Conservation (phyloP, 768 basidiomycete species). For the Panaeolus papilionaceus region DNA sequence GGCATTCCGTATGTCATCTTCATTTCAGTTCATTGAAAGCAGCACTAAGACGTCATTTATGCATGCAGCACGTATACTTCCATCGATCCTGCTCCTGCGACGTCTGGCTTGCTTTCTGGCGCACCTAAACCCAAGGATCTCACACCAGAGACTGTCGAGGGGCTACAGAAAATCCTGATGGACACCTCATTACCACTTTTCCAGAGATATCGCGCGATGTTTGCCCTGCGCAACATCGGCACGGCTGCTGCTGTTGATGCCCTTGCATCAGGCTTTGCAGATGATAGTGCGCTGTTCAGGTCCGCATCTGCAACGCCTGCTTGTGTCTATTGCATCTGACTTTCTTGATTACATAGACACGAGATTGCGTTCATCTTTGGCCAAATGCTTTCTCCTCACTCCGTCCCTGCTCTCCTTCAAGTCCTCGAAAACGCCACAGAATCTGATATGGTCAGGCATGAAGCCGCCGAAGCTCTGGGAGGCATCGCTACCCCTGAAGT, state of each 20-base stretch:
- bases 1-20: constrained; percentile 43
- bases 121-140: constrained; percentile 57
- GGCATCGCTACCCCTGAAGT: constrained; percentile 95
- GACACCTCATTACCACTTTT: constrained; percentile 78
- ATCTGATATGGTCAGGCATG: constrained; percentile 97
- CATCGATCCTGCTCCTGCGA: constrained; percentile 88
- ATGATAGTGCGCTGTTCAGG: constrained; percentile 94
- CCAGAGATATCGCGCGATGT: constrained; percentile 97
- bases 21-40: background rate
- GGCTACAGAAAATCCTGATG: constrained; percentile 68
- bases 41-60: constrained; percentile 14
- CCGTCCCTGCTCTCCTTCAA: constrained; percentile 82
- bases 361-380: constrained; percentile 99
- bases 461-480: constrained; percentile 98
- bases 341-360: constrained; percentile 59
- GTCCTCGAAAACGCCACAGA: constrained; percentile 79
- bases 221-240: constrained; percentile 93
- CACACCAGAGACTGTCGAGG: constrained; percentile 52
- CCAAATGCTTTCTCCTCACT: constrained; percentile 88
- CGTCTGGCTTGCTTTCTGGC: constrained; percentile 65
- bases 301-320: constrained; percentile 40
- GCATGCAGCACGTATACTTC: constrained; percentile 71
- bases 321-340: background rate
- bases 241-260: constrained; percentile 86
- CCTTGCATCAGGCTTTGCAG: constrained; percentile 88